Evolutionary conservation across 225 moss, liverwort and hornwort species (phyloP).

Genomic region (Anthoceros angustus): DNA sequence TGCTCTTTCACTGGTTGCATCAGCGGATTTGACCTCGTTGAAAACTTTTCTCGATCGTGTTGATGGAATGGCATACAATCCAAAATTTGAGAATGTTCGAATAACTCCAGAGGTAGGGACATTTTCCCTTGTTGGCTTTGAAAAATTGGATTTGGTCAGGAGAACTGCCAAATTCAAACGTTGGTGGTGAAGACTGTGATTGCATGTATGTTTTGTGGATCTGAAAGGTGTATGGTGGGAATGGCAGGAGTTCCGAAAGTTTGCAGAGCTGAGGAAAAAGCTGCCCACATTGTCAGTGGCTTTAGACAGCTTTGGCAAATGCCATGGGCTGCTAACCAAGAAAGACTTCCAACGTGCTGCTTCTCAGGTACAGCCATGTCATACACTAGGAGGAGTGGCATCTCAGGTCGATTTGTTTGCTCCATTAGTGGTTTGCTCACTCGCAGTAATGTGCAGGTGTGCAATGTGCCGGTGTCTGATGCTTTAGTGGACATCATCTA

Average conservation of each 20-base stretch:
- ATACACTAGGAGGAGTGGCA: background rate
- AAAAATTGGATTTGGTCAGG: background rate
- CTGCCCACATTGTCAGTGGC: conserved; percentile 50
- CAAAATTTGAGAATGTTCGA: conserved; percentile 35
- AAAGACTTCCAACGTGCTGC: conserved; percentile 67
- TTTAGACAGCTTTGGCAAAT: conserved; percentile 51
- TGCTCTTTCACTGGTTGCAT: conserved; percentile 66
- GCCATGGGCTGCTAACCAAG: conserved; percentile 39
- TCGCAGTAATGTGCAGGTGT: conserved; percentile 36
- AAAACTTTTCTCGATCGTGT: conserved; percentile 54
- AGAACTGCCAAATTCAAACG: background rate
- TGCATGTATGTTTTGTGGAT: background rate
- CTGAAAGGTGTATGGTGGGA: background rate
- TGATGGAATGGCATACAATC: conserved; percentile 22
- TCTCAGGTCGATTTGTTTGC: conserved; percentile 1
- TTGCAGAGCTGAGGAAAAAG: conserved; percentile 64
- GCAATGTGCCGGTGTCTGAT: conserved; percentile 47
- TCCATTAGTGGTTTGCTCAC: conserved; percentile 8
- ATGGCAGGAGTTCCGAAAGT: conserved; percentile 52
- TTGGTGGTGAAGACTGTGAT: background rate
- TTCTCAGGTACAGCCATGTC: conserved; percentile 29
- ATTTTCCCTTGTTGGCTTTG: background rate
- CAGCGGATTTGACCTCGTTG: conserved; percentile 56
- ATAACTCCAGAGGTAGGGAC: conserved; percentile 42
- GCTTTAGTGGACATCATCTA: conserved; percentile 59